Evolutionary conservation across 2,329 filamentous ascomycete genomes (phyloP), one percentile per base, ranked within the genome.

Genomic region (Zasmidium cellare): DNA sequence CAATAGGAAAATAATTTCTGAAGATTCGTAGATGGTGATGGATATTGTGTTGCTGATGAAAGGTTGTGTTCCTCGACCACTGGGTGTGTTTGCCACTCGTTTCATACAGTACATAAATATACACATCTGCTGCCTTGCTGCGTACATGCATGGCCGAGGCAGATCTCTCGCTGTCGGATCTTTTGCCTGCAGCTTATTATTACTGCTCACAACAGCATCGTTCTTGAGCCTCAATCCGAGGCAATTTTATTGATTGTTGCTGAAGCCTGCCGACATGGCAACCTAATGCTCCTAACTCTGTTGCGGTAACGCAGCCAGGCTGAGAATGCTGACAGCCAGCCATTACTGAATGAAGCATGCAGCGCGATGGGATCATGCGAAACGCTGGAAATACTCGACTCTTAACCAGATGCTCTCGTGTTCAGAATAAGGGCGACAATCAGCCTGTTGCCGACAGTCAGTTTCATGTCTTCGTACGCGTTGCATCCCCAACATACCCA

Each of bases 391-490:
- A 9, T 41, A 18, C 35, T 16, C n/a, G 12, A 18, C 16, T 48
- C 56, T 58, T 71, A 50, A 69, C 69, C 19, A 58, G 57, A 20
- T n/a, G 70, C 67, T 62, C 69, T 61, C 22, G 91, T 94, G 84
- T 96, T 96, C 72, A 97, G 84, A 72, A 97, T 93, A 46, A 97
- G 84, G 57, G 90, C 91, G 61, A 97, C 92, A 72, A 97, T 97
- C 65, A 97, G 85, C 47, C 91, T 96, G 67, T 44, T 22, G 22
- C 28, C 19, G 41, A 41, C 3, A 18, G 47, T 41, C 19, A 25
- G 49, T 53, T 25, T 23, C 35, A 18, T 3, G 35, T 41, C 35
- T 41, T 41, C 7, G 35, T 31, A 31, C 7, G 28, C 28, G 7
- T 14, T 31, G 7, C 28, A 14, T 50, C n/a, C n/a, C 49, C 11